A percentile compares a stretch with the other conserved stretches of the same genome.
These are phyloP conservation scores for Smittium culicis DNA, from an alignment of 371 early-diverging fungal species.

Conservation along the genomic window DNA sequence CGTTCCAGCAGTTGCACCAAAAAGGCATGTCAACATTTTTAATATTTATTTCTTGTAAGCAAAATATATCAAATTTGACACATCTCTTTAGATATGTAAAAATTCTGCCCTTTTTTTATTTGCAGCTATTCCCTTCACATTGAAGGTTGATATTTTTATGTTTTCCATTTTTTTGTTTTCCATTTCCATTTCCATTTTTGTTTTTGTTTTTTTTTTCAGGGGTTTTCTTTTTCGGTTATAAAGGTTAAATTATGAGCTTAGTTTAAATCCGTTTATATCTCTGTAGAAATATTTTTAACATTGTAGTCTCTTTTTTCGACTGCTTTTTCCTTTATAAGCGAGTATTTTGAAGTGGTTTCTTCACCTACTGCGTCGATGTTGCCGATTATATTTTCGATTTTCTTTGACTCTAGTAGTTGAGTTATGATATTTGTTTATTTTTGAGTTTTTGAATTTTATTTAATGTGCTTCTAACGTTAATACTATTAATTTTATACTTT, in stretches of 20 bases:
- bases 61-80: not conserved
- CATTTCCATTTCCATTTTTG: not conserved
- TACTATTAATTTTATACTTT: not conserved
- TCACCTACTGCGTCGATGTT: not conserved
- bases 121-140: not conserved
- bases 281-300: not conserved
- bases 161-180: not conserved
- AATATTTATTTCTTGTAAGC: slow-evolving; percentile 4
- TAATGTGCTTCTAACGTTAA: not conserved
- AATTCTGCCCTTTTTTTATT: not conserved
- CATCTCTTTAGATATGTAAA: not conserved
- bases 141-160: not conserved
- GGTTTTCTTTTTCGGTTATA: not conserved
- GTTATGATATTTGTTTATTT: not conserved
- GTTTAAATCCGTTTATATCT: not conserved
- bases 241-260: not conserved
- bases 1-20: not conserved
- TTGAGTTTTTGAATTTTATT: not conserved
- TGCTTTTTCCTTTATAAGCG: not conserved
- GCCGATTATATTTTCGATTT: not conserved
- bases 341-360: not conserved
- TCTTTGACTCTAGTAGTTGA: not conserved
- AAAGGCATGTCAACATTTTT: slow-evolving; percentile 6
- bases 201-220: not conserved
- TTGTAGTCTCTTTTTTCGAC: not conserved